Base-by-base conservation (phyloP, 1,139 yeast species). In the Ogataea hybrid region DNA sequence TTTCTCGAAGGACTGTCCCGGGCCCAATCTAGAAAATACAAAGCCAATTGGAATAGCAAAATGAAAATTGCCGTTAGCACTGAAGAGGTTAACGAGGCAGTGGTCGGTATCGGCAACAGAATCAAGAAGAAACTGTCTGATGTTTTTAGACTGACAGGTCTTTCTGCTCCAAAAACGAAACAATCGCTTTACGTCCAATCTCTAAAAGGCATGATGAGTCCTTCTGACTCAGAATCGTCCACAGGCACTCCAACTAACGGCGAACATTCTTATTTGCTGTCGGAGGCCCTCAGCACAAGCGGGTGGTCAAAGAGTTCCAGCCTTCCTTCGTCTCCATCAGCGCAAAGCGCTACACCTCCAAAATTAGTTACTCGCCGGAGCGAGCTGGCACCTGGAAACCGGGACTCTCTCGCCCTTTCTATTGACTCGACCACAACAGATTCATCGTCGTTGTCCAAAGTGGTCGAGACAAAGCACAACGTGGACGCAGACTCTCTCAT, bases 61-160 rank as follows among this genome's bases (percentile, higher is more conserved):
- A 59, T 53, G 58, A 70, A 70, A 42, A 78, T 82, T 37, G 73
- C 75, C 35, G 84, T 84, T n/a, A 71, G 84, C 8, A 74, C 71
- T 36, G 82, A 80, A 48, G 95, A 87, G 51, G 75, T 85, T 12
- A 75, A 81, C 50, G 76, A 77, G 49, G 96, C 96, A 0, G 88
- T 88, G 2, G 75, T 81, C 30, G 96, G 96, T 9, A 71, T 86
- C 40, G 92, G 92, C 5, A 74, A 79, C 34, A 71, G 82, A 47
- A 73, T 88, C 33, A 77, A 72, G 49, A 75, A 77, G 47, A 77
- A 84, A 28, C 64, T 85, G 17, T 69, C 81, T 2, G 73, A 73
- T 42, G 87, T 88, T 0, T 61, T 77, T 41, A 70, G 68, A 33
- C 44, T 51, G 32, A 37, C 54, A 4, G 49, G 46, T 3, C 40